Evolutionary conservation across 441 rosid genomes (phyloP).

Genomic region (Isatis lusitanica): DNA sequence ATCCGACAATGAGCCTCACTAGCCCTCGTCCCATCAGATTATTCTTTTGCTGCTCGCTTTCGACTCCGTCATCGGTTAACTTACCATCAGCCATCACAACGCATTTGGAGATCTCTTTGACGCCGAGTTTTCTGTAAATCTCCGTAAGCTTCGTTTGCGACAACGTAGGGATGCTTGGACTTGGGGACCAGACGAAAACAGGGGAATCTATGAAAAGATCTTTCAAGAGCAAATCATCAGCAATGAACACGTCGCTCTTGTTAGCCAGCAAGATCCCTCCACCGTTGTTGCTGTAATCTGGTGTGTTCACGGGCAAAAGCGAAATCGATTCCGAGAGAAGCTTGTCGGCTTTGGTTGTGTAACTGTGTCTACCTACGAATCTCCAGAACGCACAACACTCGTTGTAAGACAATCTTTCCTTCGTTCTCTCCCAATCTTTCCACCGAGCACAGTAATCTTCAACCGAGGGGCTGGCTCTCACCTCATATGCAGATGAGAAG

Average conservation of each 20-base stretch:
- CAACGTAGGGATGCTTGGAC: constrained; percentile 44
- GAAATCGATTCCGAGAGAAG: constrained; percentile 40
- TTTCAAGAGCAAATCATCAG: constrained; percentile 66
- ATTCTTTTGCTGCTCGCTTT: constrained; percentile 27
- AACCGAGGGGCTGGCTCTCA: constrained; percentile 46
- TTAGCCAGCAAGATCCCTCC: constrained; percentile 42
- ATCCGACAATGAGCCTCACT: constrained; percentile 57
- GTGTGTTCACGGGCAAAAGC: constrained; percentile 53
- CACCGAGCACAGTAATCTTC: constrained; percentile 63
- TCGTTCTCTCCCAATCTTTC: constrained; percentile 60
- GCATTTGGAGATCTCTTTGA: constrained; percentile 56
- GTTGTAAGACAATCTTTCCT: constrained; percentile 35
- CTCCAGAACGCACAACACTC: constrained; percentile 74
- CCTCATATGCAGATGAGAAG: constrained; percentile 44
- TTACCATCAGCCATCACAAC: constrained; percentile 43
- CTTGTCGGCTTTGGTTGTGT: constrained; percentile 11
- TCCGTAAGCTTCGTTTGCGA: constrained; percentile 48
- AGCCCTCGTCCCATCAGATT: constrained; percentile 39
- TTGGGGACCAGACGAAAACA: constrained; percentile 74
- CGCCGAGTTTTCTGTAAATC: constrained; percentile 55
- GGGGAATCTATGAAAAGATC: constrained; percentile 49
- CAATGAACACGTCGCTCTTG: constrained; percentile 56
- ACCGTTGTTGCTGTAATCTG: not conserved
- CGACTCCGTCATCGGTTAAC: constrained; percentile 9
- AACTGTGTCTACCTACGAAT: constrained; percentile 29